Percentiles rank a stretch among this genome's conserved stretches.
These are phyloP conservation scores for Psophocarpus tetragonolobus DNA, from an alignment of 306 rosid species.

Conservation along the genomic window DNA sequence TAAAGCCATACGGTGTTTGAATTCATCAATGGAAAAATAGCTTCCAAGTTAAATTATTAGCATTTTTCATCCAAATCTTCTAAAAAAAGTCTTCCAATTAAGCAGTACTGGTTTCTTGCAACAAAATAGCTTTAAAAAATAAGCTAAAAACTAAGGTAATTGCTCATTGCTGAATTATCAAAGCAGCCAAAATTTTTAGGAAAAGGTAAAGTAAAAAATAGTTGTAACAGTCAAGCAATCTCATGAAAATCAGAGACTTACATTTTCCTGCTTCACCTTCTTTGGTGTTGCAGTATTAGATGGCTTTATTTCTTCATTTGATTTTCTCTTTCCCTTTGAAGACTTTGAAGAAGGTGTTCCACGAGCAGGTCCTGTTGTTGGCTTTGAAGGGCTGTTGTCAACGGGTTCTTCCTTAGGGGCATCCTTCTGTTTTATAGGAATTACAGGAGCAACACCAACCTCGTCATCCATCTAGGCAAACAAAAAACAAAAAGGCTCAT, in stretches of 20 bases:
- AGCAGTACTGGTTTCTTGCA: neutral
- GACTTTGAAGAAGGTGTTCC: conserved; percentile 76
- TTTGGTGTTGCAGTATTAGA: conserved; percentile 61
- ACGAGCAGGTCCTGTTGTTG: conserved; percentile 58
- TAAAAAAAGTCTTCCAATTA: neutral
- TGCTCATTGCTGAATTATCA: neutral
- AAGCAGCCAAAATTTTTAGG: neutral
- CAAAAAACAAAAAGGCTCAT: conserved; percentile 28
- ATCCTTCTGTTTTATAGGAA: conserved; percentile 78
- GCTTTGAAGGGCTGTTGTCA: conserved; percentile 74
- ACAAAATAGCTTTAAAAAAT: neutral
- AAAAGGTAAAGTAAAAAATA: conserved; percentile 14
- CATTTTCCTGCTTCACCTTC: conserved; percentile 90
- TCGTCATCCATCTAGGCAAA: conserved; percentile 79
- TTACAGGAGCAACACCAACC: conserved; percentile 46
- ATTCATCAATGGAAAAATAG: conserved; percentile 8
- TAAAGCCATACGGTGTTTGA: conserved; percentile 5
- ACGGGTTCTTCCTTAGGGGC: conserved; percentile 79
- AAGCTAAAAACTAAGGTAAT: conserved; percentile 19
- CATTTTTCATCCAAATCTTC: neutral
- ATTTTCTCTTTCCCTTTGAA: conserved; percentile 82
- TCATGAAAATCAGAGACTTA: conserved; percentile 42
- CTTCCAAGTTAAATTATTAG: conserved; percentile 10
- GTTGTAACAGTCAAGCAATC: conserved; percentile 9
- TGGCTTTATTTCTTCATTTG: conserved; percentile 70